Percentiles rank a stretch among this genome's conserved stretches.
Conservation (phyloP, 2,329 filamentous ascomycete species). For the Aspergillus thermomutatus region DNA sequence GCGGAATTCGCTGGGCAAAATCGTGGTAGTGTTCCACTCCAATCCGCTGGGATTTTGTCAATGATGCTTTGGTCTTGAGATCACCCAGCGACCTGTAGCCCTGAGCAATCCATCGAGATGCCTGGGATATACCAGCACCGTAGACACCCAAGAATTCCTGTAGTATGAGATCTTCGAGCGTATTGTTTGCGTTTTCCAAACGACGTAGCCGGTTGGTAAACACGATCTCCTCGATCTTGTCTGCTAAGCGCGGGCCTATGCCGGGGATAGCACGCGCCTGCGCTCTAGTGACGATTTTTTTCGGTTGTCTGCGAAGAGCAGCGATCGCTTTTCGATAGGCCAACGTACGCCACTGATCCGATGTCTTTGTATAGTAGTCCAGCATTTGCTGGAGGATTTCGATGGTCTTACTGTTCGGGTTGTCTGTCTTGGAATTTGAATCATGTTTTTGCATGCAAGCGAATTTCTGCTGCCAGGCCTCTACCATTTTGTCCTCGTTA, state of each 20-base stretch:
- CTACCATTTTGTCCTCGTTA: slow-evolving; percentile 5
- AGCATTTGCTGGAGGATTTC: slow-evolving; percentile 74
- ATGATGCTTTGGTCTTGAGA: slow-evolving; percentile 56
- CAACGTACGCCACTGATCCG: slow-evolving; percentile 71
- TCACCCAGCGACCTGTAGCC: slow-evolving; percentile 75
- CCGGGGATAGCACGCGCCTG: slow-evolving; percentile 66
- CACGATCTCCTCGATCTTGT: slow-evolving; percentile 87
- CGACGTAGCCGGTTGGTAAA: slow-evolving; percentile 67
- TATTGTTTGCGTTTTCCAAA: slow-evolving; percentile 66
- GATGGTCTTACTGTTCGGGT: slow-evolving; percentile 74
- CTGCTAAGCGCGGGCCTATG: slow-evolving; percentile 70
- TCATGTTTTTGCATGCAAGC: slow-evolving; percentile 59
- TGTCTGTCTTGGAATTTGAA: slow-evolving; percentile 43
- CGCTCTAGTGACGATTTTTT: slow-evolving; percentile 63
- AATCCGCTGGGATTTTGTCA: slow-evolving; percentile 68
- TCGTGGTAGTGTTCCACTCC: slow-evolving; percentile 79
- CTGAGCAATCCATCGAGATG: slow-evolving; percentile 70
- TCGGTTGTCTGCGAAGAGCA: slow-evolving; percentile 64
- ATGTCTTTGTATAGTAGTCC: slow-evolving; percentile 69
- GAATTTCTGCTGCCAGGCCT: slow-evolving; percentile 45
- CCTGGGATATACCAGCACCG: slow-evolving; percentile 68
- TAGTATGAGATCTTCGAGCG: slow-evolving; percentile 64
- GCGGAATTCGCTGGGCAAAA: slow-evolving; percentile 73
- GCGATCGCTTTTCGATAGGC: slow-evolving; percentile 75
- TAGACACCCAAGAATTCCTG: slow-evolving; percentile 75